phyloP scores from a whole-genome alignment of 2,329 filamentous ascomycete species.

The Phialophora expanda region DNA sequence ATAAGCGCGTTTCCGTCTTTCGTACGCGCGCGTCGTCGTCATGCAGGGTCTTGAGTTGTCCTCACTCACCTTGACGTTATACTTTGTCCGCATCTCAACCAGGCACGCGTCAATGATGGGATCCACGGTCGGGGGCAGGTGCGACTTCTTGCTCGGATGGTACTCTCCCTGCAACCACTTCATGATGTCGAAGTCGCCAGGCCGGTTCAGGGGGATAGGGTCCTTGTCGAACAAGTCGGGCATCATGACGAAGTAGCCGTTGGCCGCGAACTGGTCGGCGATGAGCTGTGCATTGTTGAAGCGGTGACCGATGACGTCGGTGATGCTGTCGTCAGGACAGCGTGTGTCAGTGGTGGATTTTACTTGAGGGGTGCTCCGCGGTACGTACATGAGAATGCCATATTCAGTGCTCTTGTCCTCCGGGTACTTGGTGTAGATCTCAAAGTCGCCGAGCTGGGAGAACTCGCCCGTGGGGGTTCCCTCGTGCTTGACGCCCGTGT shows the following conservation, averaged over 20 bases:
- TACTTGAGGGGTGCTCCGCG: too few relatives aligned
- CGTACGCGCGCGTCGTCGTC: not conserved
- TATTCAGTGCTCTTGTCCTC: slow-evolving; percentile 58
- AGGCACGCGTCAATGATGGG: slow-evolving; percentile 58
- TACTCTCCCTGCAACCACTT: slow-evolving; percentile 54
- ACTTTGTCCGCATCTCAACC: slow-evolving; percentile 44
- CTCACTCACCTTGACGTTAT: slow-evolving; percentile 39
- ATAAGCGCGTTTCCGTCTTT: not conserved
- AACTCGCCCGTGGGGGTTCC: slow-evolving; percentile 56
- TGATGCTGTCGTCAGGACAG: slow-evolving; percentile 43
- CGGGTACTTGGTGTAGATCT: slow-evolving; percentile 62
- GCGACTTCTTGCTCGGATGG: slow-evolving; percentile 41
- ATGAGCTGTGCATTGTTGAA: slow-evolving; percentile 67
- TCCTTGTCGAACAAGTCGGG: slow-evolving; percentile 73
- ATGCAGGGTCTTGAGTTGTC: not conserved
- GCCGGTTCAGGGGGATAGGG: slow-evolving; percentile 60
- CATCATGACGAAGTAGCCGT: slow-evolving; percentile 72
- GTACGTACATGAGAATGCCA: slow-evolving; percentile 57
- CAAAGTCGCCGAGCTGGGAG: slow-evolving; percentile 54
- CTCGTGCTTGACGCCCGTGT: slow-evolving; percentile 55
- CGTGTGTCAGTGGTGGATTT: not conserved
- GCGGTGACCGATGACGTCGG: slow-evolving; percentile 64
- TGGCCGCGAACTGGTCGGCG: slow-evolving; percentile 75
- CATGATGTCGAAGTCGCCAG: slow-evolving; percentile 56
- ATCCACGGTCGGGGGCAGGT: slow-evolving; percentile 55